These are phyloP conservation scores for Aureobasidium subglaciale DNA, from an alignment of 2,329 filamentous ascomycete species.

Conservation along the genomic window DNA sequence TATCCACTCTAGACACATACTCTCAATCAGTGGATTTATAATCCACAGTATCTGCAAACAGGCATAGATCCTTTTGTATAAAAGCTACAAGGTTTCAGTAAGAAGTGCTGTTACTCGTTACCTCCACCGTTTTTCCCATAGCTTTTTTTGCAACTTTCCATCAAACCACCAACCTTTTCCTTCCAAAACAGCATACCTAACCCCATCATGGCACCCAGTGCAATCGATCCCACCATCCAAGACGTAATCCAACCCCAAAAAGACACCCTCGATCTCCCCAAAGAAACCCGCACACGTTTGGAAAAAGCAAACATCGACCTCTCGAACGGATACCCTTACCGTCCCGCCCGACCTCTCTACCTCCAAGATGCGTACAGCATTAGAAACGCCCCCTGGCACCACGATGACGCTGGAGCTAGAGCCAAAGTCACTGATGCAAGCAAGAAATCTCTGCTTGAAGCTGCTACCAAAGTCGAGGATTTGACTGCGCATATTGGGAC, in stretches of 20 bases:
- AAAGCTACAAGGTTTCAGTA: neutral
- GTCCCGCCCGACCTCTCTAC: constrained; percentile 59
- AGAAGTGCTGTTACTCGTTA: neutral
- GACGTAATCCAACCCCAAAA: constrained; percentile 58
- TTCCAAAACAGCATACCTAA: no score
- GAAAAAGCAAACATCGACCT: constrained; percentile 64
- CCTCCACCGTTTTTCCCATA: no score
- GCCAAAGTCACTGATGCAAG: constrained; percentile 36
- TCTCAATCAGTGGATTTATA: neutral
- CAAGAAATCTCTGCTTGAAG: constrained; percentile 54
- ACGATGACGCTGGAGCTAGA: constrained; percentile 55
- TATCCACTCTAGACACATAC: neutral
- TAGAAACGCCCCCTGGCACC: constrained; percentile 40
- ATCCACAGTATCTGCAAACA: neutral
- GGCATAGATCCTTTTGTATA: neutral
- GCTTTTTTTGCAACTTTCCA: neutral
- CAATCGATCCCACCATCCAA: constrained; percentile 38
- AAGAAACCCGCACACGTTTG: constrained; percentile 49
- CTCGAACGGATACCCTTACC: constrained; percentile 63
- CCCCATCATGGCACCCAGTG: constrained; percentile 8
- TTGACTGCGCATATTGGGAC: constrained; percentile 57
- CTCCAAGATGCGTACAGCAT: constrained; percentile 64
- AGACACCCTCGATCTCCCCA: constrained; percentile 57
- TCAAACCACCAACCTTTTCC: no score
- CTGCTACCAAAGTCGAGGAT: constrained; percentile 57